Evolutionary conservation across 176 grass and related monocot species (phyloP), one percentile per base, ranked within the genome.

Genomic region (Poa pratensis): DNA sequence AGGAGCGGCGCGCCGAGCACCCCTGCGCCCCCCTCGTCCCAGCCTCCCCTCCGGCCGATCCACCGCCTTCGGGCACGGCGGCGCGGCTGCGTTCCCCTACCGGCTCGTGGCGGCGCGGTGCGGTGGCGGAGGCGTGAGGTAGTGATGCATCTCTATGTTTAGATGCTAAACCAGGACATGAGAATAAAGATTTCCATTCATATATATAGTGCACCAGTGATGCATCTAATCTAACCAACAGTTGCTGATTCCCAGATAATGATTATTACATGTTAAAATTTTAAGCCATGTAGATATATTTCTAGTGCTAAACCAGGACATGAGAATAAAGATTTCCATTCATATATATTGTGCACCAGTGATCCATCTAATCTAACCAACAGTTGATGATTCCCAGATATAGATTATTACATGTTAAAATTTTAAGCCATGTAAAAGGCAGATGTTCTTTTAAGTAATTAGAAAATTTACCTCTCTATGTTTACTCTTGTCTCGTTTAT

Each of bases 381-480:
- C 9, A 84, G 28, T 39, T 40, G 30, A 10, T 20, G 82, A 77
- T 53, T 42, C 52, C 32, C 65, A 42, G 73, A 54, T 28, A 6
- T 22, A 3, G 13, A 75, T 51, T 26, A 84, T 51, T 75, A 62
- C 7, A 32, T 45, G 13, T 22, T 22, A 20, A 69, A 75, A 53
- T 30, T 1, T 61, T 64, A 77, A 61, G 23, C 77, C 48, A 58
- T 9, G 0, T 40, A 78, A 63, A 86, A 55, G 27, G 22, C 69
- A 45, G 9, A 40, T 34, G 24, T 9, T 14, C 57, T 30, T 76
- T 28, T 74, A 48, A 77, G 81, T 57, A 79, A 88, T 24, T 89
- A 87, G 14, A 50, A 76, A 61, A 77, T 74, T 82, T 90, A 94
- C 93, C 93, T 88, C 93, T 78, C 80, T 94, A 53, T 86, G 82